Conservation (phyloP, 768 basidiomycete genomes). For the Terana coerulea region DNA sequence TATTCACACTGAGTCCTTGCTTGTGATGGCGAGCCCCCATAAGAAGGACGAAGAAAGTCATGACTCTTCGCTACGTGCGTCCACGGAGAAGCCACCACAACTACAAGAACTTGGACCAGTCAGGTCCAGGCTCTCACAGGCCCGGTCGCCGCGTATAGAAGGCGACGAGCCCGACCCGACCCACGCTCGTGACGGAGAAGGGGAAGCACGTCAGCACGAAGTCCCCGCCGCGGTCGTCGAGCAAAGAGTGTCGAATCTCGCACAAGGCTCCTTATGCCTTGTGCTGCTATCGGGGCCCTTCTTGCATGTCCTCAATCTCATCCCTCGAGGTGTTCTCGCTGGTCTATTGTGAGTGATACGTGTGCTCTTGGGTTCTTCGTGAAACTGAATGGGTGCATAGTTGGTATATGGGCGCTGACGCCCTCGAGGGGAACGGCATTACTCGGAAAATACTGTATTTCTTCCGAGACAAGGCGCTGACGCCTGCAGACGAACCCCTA, state of each 20-base stretch:
- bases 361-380: background rate
- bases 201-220: conserved; percentile 33
- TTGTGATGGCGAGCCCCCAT: conserved; percentile 53
- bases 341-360: conserved; percentile 69
- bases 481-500: conserved; percentile 65
- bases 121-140: conserved; percentile 6
- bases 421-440: conserved; percentile 78
- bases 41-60: conserved; percentile 34
- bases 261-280: conserved; percentile 75
- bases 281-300: conserved; percentile 81
- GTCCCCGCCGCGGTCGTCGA: conserved; percentile 78
- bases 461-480: conserved; percentile 64
- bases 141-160: conserved; percentile 8
- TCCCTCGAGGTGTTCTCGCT: conserved; percentile 80
- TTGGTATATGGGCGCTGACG: conserved; percentile 92
- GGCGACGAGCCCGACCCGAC: conserved; percentile 26
- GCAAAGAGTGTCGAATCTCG: conserved; percentile 89
- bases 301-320: conserved; percentile 70
- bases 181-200: conserved; percentile 20
- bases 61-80: conserved; percentile 13
- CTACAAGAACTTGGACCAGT: background rate
- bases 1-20: conserved; percentile 83
- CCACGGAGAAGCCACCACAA: conserved; percentile 8
- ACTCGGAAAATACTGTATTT: conserved; percentile 79
- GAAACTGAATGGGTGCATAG: conserved; percentile 30